Conservation (phyloP, 176 grass and related monocot genomes). For the Lolium perenne region DNA sequence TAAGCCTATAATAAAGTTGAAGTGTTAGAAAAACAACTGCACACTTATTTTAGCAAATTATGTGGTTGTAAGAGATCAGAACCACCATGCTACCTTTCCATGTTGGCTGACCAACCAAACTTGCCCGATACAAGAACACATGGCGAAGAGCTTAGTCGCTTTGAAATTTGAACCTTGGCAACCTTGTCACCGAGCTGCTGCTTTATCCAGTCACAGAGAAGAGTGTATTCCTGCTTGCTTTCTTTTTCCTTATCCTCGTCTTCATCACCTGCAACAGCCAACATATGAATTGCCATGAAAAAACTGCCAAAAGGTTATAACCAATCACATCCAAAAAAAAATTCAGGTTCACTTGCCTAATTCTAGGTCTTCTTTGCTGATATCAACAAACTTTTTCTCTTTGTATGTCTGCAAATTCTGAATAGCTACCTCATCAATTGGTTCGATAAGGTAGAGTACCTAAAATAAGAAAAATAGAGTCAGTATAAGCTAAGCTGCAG, state of each 20-base stretch:
- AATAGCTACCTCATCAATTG: constrained; percentile 94
- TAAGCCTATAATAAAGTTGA: constrained; percentile 55
- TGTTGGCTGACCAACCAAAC: constrained; percentile 96
- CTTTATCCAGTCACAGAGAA: constrained; percentile 81
- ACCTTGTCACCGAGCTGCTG: constrained; percentile 83
- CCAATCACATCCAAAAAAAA: not conserved
- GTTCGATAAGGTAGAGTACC: constrained; percentile 86
- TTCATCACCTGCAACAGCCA: constrained; percentile 59
- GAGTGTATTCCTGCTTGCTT: constrained; percentile 76
- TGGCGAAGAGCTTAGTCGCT: constrained; percentile 88
- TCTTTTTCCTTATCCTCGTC: constrained; percentile 80
- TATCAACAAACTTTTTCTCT: constrained; percentile 91
- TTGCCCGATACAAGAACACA: constrained; percentile 97
- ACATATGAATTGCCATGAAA: not conserved
- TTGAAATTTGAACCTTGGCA: constrained; percentile 91
- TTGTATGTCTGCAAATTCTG: constrained; percentile 96
- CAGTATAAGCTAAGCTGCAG: constrained; percentile 14
- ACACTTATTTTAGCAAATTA: not conserved
- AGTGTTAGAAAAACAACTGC: constrained; percentile 39
- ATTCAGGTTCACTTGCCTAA: constrained; percentile 50
- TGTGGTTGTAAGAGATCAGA: not conserved
- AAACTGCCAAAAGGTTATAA: not conserved
- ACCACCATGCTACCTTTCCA: constrained; percentile 54
- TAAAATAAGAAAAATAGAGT: constrained; percentile 25
- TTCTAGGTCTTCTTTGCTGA: constrained; percentile 93